These are phyloP conservation scores for Xerocomus potaroensis DNA, from an alignment of 768 basidiomycete species.

Conservation along the genomic window DNA sequence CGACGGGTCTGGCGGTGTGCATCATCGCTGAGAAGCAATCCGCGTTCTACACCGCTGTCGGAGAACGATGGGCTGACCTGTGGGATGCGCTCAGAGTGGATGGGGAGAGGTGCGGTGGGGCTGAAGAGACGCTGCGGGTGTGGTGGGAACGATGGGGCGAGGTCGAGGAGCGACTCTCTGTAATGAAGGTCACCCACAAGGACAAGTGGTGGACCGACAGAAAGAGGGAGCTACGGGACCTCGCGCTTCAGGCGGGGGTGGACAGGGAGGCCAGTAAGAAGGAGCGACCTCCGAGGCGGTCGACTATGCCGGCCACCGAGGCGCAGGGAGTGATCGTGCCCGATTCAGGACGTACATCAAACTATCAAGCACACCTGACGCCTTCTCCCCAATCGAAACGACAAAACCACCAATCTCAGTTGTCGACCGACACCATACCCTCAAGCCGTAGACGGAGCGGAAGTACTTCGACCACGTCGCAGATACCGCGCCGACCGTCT, in stretches of 20 bases:
- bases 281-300: constrained; percentile 15
- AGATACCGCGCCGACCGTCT: constrained; percentile 30
- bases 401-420: constrained; percentile 27
- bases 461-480: constrained; percentile 19
- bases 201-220: constrained; percentile 34
- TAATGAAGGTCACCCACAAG: constrained; percentile 35
- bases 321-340: constrained; percentile 3
- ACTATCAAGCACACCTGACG: constrained; percentile 24
- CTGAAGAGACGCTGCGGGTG: constrained; percentile 64
- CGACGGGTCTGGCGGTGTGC: constrained; percentile 48
- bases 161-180: constrained; percentile 47
- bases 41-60: constrained; percentile 55
- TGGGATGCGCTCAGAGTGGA: constrained; percentile 80
- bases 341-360: constrained; percentile 24
- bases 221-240: constrained; percentile 25
- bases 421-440: constrained; percentile 23
- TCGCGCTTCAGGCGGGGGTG: constrained; percentile 10
- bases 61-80: constrained; percentile 69
- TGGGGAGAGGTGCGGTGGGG: constrained; percentile 62
- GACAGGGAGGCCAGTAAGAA: constrained; percentile 15
- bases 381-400: constrained; percentile 19
- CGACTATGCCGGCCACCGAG: constrained; percentile 16
- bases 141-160: constrained; percentile 70
- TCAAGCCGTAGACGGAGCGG: constrained; percentile 26
- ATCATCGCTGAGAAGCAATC: constrained; percentile 56